Percentiles rank a stretch among this genome's conserved stretches.
Conservation (phyloP, 768 basidiomycete species). For the Mycena kentingensis region DNA sequence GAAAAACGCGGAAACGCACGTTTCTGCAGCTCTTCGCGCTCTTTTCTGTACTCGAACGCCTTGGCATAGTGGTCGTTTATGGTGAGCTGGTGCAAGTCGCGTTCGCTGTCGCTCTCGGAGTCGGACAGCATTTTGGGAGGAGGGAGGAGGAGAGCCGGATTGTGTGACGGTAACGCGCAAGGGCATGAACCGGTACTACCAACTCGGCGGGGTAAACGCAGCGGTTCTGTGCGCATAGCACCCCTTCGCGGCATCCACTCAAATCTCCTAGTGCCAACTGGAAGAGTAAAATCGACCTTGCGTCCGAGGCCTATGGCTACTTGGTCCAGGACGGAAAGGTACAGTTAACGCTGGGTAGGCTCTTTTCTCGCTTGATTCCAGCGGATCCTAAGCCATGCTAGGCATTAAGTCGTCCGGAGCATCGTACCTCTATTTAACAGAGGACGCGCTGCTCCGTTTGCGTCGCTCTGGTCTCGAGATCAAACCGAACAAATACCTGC, state of each 20-base stretch:
- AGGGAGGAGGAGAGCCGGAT: too few species aligned
- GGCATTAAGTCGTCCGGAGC: slow-evolving; percentile 17
- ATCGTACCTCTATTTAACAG: slow-evolving; percentile 8
- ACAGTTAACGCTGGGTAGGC: slow-evolving; percentile 12
- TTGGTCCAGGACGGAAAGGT: neutral
- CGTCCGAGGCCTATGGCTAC: neutral
- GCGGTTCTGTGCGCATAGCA: slow-evolving; percentile 3
- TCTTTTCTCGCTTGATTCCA: too few species aligned
- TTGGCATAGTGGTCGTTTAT: slow-evolving; percentile 80
- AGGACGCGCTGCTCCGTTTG: neutral
- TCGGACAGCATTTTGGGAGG: slow-evolving; percentile 50
- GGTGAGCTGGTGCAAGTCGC: slow-evolving; percentile 52
- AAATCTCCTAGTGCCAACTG: neutral
- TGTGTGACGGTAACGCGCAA: too few species aligned
- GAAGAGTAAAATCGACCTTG: neutral
- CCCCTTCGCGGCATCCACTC: neutral
- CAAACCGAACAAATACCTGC: neutral
- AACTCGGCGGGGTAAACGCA: slow-evolving; percentile 19
- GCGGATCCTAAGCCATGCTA: neutral
- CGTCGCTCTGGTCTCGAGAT: neutral
- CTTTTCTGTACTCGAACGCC: slow-evolving; percentile 81
- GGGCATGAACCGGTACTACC: slow-evolving; percentile 12
- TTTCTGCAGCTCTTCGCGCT: slow-evolving; percentile 80
- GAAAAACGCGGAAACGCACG: slow-evolving; percentile 47
- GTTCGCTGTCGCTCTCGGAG: slow-evolving; percentile 45